phyloP scores from a whole-genome alignment of 2,329 filamentous ascomycete genomes.

The Drechslera avenae region DNA sequence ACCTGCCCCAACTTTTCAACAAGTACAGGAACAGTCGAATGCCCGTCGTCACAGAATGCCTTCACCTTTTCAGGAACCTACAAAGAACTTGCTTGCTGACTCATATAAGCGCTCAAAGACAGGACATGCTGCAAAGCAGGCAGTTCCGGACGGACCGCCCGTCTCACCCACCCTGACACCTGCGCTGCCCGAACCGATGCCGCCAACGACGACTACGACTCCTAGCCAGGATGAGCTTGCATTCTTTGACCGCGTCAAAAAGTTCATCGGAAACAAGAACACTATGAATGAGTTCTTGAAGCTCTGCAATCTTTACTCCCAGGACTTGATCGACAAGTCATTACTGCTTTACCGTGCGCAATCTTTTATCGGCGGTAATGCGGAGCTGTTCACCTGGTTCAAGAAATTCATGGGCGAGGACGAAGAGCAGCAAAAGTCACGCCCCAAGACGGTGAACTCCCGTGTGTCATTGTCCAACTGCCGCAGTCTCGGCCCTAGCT shows the following conservation, averaged over 20 bases:
- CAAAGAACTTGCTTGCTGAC: constrained; percentile 7
- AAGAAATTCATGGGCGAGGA: constrained; percentile 81
- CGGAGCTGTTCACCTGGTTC: constrained; percentile 88
- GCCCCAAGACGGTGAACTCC: constrained; percentile 72
- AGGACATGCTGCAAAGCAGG: constrained; percentile 65
- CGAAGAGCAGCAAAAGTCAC: constrained; percentile 55
- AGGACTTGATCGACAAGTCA: constrained; percentile 86
- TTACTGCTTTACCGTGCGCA: constrained; percentile 82
- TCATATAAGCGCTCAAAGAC: constrained; percentile 69
- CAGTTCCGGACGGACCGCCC: constrained; percentile 62
- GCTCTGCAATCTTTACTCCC: constrained; percentile 92
- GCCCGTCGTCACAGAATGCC: background rate
- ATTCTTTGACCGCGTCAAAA: constrained; percentile 97
- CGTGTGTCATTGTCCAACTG: constrained; percentile 95
- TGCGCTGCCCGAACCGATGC: constrained; percentile 82
- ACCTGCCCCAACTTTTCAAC: background rate
- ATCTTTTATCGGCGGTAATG: constrained; percentile 84
- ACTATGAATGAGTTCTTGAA: constrained; percentile 96
- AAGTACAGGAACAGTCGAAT: background rate
- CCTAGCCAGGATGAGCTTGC: constrained; percentile 83
- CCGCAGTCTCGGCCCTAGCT: constrained; percentile 92
- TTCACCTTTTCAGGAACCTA: background rate
- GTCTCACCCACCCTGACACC: constrained; percentile 89
- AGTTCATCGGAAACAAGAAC: constrained; percentile 89
- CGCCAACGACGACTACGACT: constrained; percentile 73